Conservation (phyloP, 2,329 filamentous ascomycete species). For the Tolypocladium ovalisporum region DNA sequence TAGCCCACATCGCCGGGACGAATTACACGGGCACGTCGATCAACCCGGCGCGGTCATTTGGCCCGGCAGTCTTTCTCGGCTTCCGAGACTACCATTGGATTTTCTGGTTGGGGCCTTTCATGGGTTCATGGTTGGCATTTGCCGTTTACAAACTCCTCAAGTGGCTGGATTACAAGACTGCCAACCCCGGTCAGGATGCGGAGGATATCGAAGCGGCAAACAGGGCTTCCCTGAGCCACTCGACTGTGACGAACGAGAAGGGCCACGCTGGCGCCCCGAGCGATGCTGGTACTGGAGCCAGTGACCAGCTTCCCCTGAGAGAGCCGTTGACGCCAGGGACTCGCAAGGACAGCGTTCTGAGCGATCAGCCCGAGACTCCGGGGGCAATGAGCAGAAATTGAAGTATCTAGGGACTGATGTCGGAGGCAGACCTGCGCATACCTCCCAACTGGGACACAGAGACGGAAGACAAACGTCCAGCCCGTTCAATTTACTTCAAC, state of each 20-base stretch:
- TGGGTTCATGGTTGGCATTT: constrained; percentile 38
- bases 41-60: constrained; percentile 40
- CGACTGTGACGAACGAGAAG: not conserved
- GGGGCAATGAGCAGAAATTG: not conserved
- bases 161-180: constrained; percentile 37
- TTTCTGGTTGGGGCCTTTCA: constrained; percentile 42
- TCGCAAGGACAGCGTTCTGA: not conserved
- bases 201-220: constrained; percentile 17
- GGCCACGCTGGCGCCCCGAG: not conserved
- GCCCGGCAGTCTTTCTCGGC: constrained; percentile 31
- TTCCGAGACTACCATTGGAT: constrained; percentile 41
- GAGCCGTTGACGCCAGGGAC: not conserved
- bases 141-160: constrained; percentile 39
- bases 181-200: constrained; percentile 37
- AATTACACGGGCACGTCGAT: constrained; percentile 37
- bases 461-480: not conserved
- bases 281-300: not conserved
- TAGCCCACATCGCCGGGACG: constrained; percentile 36
- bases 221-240: not conserved
- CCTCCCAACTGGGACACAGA: not conserved
- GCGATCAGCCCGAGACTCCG: not conserved
- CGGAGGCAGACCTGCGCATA: not conserved
- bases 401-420: not conserved
- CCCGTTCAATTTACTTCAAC: not conserved
- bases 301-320: not conserved